Percentiles rank a stretch among this genome's conserved stretches.
Conservation (phyloP, 73 alveolate species). For the Paramecium caudatum region DNA sequence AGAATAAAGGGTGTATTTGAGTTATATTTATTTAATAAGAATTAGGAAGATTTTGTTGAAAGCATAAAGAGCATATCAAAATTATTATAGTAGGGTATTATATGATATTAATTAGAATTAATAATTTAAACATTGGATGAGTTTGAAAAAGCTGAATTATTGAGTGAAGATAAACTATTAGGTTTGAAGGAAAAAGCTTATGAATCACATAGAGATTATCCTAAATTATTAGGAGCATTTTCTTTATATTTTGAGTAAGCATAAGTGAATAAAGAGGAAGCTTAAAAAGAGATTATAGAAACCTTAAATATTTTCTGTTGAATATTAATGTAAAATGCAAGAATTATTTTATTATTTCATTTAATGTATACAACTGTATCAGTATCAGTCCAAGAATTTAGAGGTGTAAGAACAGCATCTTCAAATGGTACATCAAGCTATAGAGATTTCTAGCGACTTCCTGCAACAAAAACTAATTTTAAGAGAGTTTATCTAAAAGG, state of each 20-base stretch:
- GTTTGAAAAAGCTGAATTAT: not conserved
- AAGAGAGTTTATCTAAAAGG: slow-evolving; percentile 48
- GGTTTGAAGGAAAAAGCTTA: slow-evolving; percentile 16
- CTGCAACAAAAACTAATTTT: slow-evolving; percentile 14
- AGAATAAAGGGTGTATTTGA: slow-evolving; percentile 63
- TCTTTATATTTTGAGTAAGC: slow-evolving; percentile 57
- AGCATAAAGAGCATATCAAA: not conserved
- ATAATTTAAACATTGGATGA: not conserved
- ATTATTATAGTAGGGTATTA: slow-evolving; percentile 13
- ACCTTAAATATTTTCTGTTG: slow-evolving; percentile 1
- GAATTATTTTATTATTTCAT: not conserved
- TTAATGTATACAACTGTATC: slow-evolving; percentile 5
- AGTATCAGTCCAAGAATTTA: slow-evolving; percentile 34
- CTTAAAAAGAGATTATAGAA: slow-evolving; percentile 16
- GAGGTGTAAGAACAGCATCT: slow-evolving; percentile 46
- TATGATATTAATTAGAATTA: not conserved
- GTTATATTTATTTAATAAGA: slow-evolving; percentile 9
- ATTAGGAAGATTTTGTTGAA: slow-evolving; percentile 44
- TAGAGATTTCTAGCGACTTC: slow-evolving; percentile 3
- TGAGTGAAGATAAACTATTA: slow-evolving; percentile 10
- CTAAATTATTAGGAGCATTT: slow-evolving; percentile 50
- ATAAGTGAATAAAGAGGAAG: not conserved
- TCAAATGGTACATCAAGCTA: not conserved
- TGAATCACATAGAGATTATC: slow-evolving; percentile 27
- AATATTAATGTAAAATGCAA: not conserved